Evolutionary conservation across 2,329 filamentous ascomycete genomes (phyloP), one percentile per base, ranked within the genome.

Genomic region (Bipolaris cookei): DNA sequence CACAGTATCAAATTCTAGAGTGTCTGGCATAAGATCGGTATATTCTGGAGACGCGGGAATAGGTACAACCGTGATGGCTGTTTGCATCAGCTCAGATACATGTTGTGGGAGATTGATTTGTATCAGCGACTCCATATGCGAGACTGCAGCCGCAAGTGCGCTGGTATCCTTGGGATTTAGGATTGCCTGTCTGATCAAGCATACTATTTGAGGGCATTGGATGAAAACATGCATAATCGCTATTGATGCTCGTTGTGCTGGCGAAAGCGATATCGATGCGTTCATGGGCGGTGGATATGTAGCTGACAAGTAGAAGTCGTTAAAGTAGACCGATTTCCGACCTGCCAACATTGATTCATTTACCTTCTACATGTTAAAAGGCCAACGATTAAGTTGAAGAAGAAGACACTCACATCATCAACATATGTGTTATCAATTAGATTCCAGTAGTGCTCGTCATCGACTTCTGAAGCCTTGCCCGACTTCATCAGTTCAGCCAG

Each of bases 361-460:
- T 6, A 73, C 71, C 72, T 74, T 25, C 5, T 8, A 5, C 10
- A 10, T 20, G 39, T 71, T 4, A 70, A 37, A 10, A 14, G 2
- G 25, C 11, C 7, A 11, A 7, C 3, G 4, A 16, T 8, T 7
- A 42, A 14, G 14, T 28, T 28, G 10, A 11, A 28, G 16, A 18
- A 58, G 34, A 23, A 23, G 28, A 30, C 23, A 62, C 66, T 61
- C 47, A 73, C 72, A 34, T 75, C 72, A n/a, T 75, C 72, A 6
- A 69, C 61, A 20, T 75, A 75, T 2, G 70, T 69, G 39, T 71
- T 69, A 20, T 75, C 70, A n/a, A 75, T 59, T 2, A 74, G 51
- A 44, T 65, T 67, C 66, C 67, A 75, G 43, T 61, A 71, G 43
- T 73, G 65, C 18, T 72, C 65, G 11, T 68, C 61, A 45, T 73